Base-by-base conservation (phyloP, 2,329 filamentous ascomycete genomes). In the Alternaria panax region DNA sequence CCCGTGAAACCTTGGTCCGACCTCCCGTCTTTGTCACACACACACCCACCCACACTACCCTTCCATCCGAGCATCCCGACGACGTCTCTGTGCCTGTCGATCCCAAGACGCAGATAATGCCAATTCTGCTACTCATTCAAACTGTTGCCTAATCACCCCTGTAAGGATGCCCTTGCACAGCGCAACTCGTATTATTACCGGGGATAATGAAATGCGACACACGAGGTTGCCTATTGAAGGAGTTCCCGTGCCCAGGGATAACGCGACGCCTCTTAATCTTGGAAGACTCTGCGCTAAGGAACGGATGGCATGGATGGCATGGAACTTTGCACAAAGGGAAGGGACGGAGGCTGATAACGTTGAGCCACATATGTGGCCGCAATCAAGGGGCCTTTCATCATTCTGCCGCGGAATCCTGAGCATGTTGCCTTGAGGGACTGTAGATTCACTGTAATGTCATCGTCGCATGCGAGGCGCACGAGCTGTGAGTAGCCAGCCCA, bases 301-400 rank as follows among this genome's bases (percentile, higher is more conserved):
- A 46, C 43, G 42, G 40, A 46, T 47, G 43, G 43, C 11, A 30
- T 47, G 43, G 30, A 12, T 34, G 16, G 43, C 27, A 32, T 47
- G 43, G 27, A 32, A 32, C 27, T 47, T 47, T 47, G 28, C 28
- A 36, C 27, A n/a, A 30, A 16, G 47, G 57, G 51, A 57, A 61
- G 34, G 51, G 60, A 61, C 57, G 58, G 62, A 62, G 62, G 60
- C 62, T 65, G 57, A 65, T 50, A 62, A 61, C 47, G 54, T 50
- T 60, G 64, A 68, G 67, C 67, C 67, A 64, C 65, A 69, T 66
- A 52, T 42, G 52, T 59, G 57, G 57, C 57, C 60, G 60, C 60
- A 34, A 48, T 41, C 24, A 36, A 32, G 18, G 25, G 46, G 30
- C 22, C 8, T 34, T 34, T 38, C 28, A 12, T 38, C n/a, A 20